These are phyloP conservation scores for Apiotrichum brassicae DNA, from an alignment of 1,284 basidiomycete genomes.

Conservation along the genomic window DNA sequence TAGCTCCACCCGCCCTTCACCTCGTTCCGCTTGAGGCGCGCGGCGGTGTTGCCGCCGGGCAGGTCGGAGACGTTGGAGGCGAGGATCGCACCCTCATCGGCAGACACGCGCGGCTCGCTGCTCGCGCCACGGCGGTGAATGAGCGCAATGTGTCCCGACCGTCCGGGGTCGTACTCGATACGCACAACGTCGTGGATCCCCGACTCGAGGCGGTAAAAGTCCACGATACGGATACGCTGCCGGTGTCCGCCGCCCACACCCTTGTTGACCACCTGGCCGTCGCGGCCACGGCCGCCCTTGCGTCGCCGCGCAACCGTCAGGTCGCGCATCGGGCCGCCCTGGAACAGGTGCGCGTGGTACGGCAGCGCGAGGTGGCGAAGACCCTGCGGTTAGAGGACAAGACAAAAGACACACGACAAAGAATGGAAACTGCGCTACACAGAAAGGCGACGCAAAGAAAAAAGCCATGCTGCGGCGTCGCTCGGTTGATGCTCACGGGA, in stretches of 20 bases:
- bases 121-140: slow-evolving; percentile 46
- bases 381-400: slow-evolving; percentile 43
- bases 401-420: too few relatives aligned
- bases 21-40: slow-evolving; percentile 23
- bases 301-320: slow-evolving; percentile 77
- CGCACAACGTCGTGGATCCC: slow-evolving; percentile 84
- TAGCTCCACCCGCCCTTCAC: slow-evolving; percentile 57
- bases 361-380: slow-evolving; percentile 81
- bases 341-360: slow-evolving; percentile 72
- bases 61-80: slow-evolving; percentile 23
- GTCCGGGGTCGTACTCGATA: slow-evolving; percentile 93
- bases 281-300: slow-evolving; percentile 76
- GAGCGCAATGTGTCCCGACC: slow-evolving; percentile 90
- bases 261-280: slow-evolving; percentile 82
- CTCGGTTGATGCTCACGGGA: slow-evolving; percentile 32
- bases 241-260: slow-evolving; percentile 87
- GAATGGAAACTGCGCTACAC: too few relatives aligned
- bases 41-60: slow-evolving; percentile 7
- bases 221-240: slow-evolving; percentile 76
- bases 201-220: slow-evolving; percentile 69
- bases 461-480: background rate
- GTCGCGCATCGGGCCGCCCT: slow-evolving; percentile 71
- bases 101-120: slow-evolving; percentile 21
- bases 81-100: slow-evolving; percentile 25
- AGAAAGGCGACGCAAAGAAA: too few relatives aligned